Evolutionary conservation across 2,329 filamentous ascomycete genomes (phyloP).

Genomic region (Sarocladium kiliense): DNA sequence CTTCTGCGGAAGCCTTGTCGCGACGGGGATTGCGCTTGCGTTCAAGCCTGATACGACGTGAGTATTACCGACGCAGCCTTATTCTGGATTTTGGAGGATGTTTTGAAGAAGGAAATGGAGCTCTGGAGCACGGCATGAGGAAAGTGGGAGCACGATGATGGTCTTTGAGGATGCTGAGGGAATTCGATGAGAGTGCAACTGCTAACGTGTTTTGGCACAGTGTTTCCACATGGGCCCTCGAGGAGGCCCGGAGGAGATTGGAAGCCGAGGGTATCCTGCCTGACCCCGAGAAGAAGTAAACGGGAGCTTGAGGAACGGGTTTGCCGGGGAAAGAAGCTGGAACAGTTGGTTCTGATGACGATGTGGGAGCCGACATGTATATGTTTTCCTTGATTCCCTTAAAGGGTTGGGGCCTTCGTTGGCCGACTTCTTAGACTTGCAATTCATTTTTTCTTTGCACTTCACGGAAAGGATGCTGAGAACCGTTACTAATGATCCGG

Average conservation of each 20-base stretch:
- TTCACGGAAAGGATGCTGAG: no score
- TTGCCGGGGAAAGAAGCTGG: not conserved
- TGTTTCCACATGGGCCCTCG: constrained; percentile 98
- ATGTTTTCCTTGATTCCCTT: constrained; percentile 10
- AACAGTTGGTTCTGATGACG: not conserved
- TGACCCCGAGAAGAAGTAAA: constrained; percentile 63
- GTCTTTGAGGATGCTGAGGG: not conserved
- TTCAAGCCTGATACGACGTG: constrained; percentile 99
- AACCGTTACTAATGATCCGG: no score
- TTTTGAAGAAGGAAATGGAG: not conserved
- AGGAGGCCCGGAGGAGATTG: constrained; percentile 91
- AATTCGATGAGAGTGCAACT: not conserved
- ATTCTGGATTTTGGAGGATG: not conserved
- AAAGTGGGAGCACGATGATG: no score
- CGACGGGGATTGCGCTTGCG: constrained; percentile 76
- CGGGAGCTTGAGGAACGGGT: constrained; percentile 14
- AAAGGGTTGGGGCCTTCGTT: not conserved
- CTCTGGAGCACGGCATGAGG: no score
- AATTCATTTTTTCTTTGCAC: constrained; percentile 1
- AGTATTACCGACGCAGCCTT: constrained; percentile 48
- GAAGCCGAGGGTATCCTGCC: constrained; percentile 92
- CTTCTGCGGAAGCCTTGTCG: constrained; percentile 72
- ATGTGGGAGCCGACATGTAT: constrained; percentile 1
- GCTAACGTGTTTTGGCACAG: constrained; percentile 39
- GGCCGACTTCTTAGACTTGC: constrained; percentile 9